A percentile compares a stretch with the other conserved stretches of the same genome.
Evolutionary conservation across 108 stramenopile genomes (phyloP).

Genomic region (Phaeodactylum tricornutum): DNA sequence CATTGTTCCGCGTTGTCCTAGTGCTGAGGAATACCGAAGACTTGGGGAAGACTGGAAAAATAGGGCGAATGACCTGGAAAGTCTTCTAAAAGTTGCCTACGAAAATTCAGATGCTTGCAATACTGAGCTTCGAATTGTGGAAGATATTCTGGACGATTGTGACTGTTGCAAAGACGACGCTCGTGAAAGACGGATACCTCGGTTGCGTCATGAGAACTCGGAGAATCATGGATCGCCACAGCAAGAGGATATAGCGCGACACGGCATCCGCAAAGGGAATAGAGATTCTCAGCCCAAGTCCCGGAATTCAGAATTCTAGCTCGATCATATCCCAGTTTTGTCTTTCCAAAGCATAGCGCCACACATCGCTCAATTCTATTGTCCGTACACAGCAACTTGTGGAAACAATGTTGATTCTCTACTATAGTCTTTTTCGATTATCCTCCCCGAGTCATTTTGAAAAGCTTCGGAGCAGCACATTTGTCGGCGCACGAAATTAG

Average conservation of each 20-base stretch:
- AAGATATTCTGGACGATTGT: not conserved
- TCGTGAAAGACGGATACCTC: not conserved
- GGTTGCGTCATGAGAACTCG: not conserved
- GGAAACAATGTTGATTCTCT: not conserved
- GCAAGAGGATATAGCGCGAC: no score
- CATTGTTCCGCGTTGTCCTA: slow-evolving; percentile 9
- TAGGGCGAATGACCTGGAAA: not conserved
- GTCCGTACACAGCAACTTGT: not conserved
- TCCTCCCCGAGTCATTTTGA: slow-evolving; percentile 65
- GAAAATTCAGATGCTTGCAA: not conserved
- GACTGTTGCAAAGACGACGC: not conserved
- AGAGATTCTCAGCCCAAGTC: not conserved
- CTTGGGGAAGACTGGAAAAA: slow-evolving; percentile 1
- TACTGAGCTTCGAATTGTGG: not conserved
- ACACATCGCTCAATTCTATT: not conserved
- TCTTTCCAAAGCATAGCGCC: not conserved
- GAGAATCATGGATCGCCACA: not conserved
- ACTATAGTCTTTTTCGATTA: not conserved
- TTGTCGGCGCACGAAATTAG: slow-evolving; percentile 82
- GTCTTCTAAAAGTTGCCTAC: not conserved
- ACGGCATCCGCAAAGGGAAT: no score
- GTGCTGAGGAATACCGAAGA: slow-evolving; percentile 3
- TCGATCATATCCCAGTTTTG: not conserved
- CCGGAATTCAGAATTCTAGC: not conserved
- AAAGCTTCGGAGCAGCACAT: slow-evolving; percentile 85